Evolutionary conservation across 768 basidiomycete species (phyloP).

Genomic region (Agaricus blazei): DNA sequence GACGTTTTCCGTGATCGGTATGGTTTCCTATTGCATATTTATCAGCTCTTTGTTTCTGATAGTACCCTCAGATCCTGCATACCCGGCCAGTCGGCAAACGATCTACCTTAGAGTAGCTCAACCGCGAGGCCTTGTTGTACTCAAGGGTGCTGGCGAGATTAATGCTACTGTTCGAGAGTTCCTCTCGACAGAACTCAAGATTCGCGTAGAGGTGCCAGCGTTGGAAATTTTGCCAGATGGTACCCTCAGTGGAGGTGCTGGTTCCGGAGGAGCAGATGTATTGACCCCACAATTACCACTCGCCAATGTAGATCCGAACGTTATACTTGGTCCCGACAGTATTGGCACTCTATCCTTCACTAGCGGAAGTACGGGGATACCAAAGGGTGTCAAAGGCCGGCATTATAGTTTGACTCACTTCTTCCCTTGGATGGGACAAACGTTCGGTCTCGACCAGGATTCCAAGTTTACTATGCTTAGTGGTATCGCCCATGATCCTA

Average conservation of each 20-base stretch:
- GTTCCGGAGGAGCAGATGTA: constrained; percentile 46
- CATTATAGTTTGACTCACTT: constrained; percentile 98
- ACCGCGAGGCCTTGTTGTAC: constrained; percentile 85
- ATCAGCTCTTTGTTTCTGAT: neutral
- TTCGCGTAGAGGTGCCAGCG: constrained; percentile 89
- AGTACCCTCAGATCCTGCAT: constrained; percentile 76
- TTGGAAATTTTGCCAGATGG: constrained; percentile 69
- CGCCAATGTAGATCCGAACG: constrained; percentile 68
- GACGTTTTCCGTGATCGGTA: constrained; percentile 95
- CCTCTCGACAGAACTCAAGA: constrained; percentile 68
- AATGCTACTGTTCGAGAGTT: constrained; percentile 80
- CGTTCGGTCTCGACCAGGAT: constrained; percentile 66
- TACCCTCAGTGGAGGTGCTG: constrained; percentile 57
- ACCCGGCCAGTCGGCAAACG: constrained; percentile 88
- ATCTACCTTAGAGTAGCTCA: constrained; percentile 91
- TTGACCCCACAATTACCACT: constrained; percentile 50
- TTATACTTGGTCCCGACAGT: constrained; percentile 91
- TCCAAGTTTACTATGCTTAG: constrained; percentile 98
- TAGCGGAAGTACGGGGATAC: constrained; percentile 95
- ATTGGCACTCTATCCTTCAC: constrained; percentile 95
- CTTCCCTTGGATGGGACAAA: constrained; percentile 98
- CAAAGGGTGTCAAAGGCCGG: constrained; percentile 94
- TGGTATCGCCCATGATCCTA: constrained; percentile 98
- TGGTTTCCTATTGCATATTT: constrained; percentile 18
- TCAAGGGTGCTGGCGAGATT: constrained; percentile 86